Percentiles rank a stretch among this genome's conserved stretches.
Evolutionary conservation across 805 yeast species (phyloP).

Genomic region (Pichia manshurica): DNA sequence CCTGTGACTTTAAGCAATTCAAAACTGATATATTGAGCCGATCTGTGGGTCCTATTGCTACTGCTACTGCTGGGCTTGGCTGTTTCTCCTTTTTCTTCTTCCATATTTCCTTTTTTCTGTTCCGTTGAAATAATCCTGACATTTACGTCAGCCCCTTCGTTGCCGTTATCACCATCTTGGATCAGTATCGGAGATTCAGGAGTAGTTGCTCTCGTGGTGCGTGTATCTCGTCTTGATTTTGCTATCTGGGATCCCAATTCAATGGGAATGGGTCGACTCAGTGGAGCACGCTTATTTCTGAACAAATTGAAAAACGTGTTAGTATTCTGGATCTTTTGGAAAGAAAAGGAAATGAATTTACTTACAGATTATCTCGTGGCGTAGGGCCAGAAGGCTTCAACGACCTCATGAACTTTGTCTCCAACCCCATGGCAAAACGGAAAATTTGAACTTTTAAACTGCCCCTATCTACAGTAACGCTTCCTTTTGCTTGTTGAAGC

Average conservation of each 20-base stretch:
- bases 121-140: too few species aligned
- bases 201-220: background rate
- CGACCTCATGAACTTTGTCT: constrained; percentile 1
- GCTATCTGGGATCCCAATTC: too few species aligned
- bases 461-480: too few species aligned
- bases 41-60: too few species aligned
- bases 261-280: constrained; percentile 1
- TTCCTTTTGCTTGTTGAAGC: too few species aligned
- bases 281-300: background rate
- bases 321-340: too few species aligned
- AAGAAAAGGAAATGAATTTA: background rate
- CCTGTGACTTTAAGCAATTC: too few species aligned
- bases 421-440: background rate
- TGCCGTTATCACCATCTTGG: background rate
- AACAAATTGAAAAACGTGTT: too few species aligned
- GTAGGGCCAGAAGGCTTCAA: background rate
- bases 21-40: too few species aligned
- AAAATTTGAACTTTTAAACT: background rate
- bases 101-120: too few species aligned
- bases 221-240: background rate
- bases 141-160: background rate
- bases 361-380: constrained; percentile 2
- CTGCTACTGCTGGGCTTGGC: too few species aligned
- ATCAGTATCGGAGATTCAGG: constrained; percentile 2
- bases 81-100: too few species aligned